Conservation (phyloP, 495 filamentous ascomycete species). For the Penicillium ochrochloron region DNA sequence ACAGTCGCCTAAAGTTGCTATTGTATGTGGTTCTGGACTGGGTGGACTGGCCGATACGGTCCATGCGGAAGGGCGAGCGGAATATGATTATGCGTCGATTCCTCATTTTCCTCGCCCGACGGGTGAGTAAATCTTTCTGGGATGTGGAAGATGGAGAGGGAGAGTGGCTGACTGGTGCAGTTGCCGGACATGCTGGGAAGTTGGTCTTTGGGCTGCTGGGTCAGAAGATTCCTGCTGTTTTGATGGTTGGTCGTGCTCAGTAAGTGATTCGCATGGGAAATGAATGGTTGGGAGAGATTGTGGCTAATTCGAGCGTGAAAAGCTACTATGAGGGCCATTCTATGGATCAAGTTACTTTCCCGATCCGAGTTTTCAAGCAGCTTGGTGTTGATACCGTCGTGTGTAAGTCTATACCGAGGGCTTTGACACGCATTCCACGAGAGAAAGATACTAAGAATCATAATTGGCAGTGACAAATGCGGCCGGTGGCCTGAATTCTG, state of each 20-base stretch:
- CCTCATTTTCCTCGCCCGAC: conserved; percentile 69
- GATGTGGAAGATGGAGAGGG: background rate
- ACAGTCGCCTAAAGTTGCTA: conserved; percentile 62
- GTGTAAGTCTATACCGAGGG: conserved; percentile 42
- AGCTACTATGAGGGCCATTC: conserved; percentile 82
- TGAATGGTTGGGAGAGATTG: background rate
- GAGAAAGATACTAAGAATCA: conserved; percentile 15
- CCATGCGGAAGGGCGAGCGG: conserved; percentile 53
- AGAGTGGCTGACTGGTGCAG: conserved; percentile 40
- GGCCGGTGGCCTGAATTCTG: conserved; percentile 71
- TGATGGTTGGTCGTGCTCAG: conserved; percentile 78
- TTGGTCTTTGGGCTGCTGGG: conserved; percentile 71
- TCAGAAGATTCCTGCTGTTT: conserved; percentile 60
- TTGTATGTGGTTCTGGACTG: conserved; percentile 76
- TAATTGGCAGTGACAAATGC: conserved; percentile 69
- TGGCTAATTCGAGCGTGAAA: background rate
- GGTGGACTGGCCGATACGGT: conserved; percentile 68
- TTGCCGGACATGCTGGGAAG: conserved; percentile 74
- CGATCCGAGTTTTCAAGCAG: conserved; percentile 70
- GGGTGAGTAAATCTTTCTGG: conserved; percentile 50
- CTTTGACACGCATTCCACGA: background rate
- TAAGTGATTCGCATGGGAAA: conserved; percentile 45
- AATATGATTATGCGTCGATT: conserved; percentile 65
- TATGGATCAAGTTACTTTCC: conserved; percentile 70
- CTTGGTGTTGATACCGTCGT: conserved; percentile 69